Evolutionary conservation across 129 eudicot genomes (phyloP).

Genomic region (Mikania micrantha): DNA sequence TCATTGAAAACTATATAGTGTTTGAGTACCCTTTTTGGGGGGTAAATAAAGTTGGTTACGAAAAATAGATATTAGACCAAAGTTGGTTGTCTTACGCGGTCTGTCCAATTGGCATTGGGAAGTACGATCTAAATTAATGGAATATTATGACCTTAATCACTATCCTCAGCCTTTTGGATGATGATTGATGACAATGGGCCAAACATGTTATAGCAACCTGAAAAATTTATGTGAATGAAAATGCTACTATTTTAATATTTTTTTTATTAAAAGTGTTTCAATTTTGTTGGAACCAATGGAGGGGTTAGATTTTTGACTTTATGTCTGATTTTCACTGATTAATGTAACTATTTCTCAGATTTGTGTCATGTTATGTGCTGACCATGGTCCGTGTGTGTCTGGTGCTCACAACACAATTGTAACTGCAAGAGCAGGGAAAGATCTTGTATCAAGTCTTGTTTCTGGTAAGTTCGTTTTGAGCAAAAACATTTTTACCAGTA

Average conservation of each 20-base stretch:
- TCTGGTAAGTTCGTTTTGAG: conserved; percentile 46
- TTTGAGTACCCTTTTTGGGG: not conserved
- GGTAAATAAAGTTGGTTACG: no score
- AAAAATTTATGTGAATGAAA: not conserved
- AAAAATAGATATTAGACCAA: not conserved
- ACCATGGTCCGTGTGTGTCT: conserved; percentile 99
- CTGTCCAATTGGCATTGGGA: not conserved
- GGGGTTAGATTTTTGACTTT: not conserved
- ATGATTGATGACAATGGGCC: not conserved
- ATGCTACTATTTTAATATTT: not conserved
- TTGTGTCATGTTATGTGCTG: conserved; percentile 98
- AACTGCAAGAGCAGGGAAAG: conserved; percentile 99
- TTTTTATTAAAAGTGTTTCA: not conserved
- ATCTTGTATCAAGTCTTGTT: conserved; percentile 91
- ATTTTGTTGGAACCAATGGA: not conserved
- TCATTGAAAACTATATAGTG: no score
- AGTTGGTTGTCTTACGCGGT: not conserved
- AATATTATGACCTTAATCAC: not conserved
- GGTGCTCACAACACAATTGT: conserved; percentile 99
- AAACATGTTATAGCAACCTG: not conserved
- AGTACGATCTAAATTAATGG: not conserved
- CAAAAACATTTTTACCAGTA: not conserved
- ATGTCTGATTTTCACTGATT: conserved; percentile 4
- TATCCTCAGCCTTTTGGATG: not conserved
- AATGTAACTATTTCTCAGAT: conserved; percentile 42